Evolutionary conservation across 441 rosid species (phyloP).

Genomic region (Erodium trifolium): DNA sequence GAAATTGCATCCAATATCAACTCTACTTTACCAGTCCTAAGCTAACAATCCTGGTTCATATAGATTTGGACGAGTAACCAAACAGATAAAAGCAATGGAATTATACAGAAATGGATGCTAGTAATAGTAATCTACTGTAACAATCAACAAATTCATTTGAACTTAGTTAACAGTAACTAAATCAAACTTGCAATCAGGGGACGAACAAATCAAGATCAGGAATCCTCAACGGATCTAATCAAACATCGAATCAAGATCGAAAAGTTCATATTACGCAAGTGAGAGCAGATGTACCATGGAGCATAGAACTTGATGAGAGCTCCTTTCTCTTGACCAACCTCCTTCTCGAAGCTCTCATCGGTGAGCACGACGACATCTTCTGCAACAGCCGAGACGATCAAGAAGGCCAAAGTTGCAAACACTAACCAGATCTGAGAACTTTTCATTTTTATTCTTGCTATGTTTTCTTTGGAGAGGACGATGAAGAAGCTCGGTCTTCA

Average conservation of each 20-base stretch:
- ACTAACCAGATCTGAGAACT: not conserved
- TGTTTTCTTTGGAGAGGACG: not conserved
- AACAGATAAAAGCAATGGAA: no score
- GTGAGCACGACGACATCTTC: not conserved
- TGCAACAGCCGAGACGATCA: not conserved
- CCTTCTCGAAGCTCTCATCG: not conserved
- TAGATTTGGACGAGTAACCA: no score
- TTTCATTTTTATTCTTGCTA: not conserved
- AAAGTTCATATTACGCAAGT: not conserved
- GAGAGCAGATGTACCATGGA: not conserved
- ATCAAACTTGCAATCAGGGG: not conserved
- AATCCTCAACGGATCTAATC: not conserved
- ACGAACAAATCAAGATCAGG: not conserved
- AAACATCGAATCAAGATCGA: not conserved
- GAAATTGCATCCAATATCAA: not conserved
- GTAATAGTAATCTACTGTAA: not conserved
- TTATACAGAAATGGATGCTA: no score
- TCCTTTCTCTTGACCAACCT: not conserved
- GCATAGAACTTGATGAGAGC: slow-evolving; percentile 1
- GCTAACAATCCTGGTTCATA: no score
- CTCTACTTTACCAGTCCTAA: not conserved
- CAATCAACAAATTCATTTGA: not conserved
- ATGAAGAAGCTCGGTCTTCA: not conserved
- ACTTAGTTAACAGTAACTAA: not conserved
- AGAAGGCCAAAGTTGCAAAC: not conserved